Evolutionary conservation across 2,329 filamentous ascomycete species (phyloP), one percentile per base, ranked within the genome.

Genomic region (Hymenoscyphus infarciens): DNA sequence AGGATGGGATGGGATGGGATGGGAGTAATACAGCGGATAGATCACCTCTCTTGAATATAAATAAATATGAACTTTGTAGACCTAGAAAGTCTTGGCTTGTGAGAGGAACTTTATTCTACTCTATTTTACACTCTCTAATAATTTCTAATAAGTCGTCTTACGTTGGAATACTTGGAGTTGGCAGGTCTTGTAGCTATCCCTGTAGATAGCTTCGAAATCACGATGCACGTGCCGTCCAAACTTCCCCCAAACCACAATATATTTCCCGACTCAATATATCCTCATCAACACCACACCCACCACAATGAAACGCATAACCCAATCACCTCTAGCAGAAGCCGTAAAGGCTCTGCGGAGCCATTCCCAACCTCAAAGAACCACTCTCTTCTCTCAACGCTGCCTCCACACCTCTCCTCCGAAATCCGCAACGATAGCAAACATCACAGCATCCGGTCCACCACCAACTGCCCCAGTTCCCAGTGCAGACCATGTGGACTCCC

Each of bases 401-500:
- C 63, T 74, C 33, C 71, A 74, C 38, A 69, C 66, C 39, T 69
- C 71, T 5, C 54, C 64, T 31, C 58, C 69, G 25, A 64, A 63
- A 27, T 68, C 68, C 2, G 73, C 73, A 59, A 72, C 68, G 7
- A 68, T 74, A 16, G 65, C 66, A n/a, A 79, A 83, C 53, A 76
- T 84, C 66, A 78, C 83, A 66, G 82, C 82, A 64, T 79, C 82
- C 38, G 85, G 85, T 1, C 85, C 86, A 60, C 85, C 86, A 6
- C 85, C 86, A 2, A 77, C 79, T 62, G 77, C 84, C 0, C 85
- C 86, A 1, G 69, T 75, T 27, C 80, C 83, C 11, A 75, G 74
- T 6, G 72, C 74, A 49, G 74, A 72, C 56, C 69, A 75, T 68
- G 68, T 71, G 16, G 71, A 75, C 67, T 65, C 71, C 22, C 76